A percentile compares a stretch with the other conserved stretches of the same genome.
Evolutionary conservation across 495 filamentous ascomycete genomes (phyloP).

Genomic region (Hapsidospora chrysogenum): DNA sequence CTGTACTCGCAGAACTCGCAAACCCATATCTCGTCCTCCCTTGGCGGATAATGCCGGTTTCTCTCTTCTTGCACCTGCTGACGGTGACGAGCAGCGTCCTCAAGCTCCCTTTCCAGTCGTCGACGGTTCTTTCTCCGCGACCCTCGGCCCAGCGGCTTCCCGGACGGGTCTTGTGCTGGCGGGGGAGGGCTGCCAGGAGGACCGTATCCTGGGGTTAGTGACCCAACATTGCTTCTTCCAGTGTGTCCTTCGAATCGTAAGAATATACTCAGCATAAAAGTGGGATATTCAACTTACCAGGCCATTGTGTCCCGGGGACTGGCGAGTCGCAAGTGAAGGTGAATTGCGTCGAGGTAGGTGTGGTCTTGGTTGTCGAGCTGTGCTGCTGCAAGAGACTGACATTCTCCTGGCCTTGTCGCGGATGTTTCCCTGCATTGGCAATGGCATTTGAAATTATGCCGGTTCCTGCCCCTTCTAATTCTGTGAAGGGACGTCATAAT

Average conservation of each 20-base stretch:
- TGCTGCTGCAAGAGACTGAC: slow-evolving; percentile 56
- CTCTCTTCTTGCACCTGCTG: slow-evolving; percentile 26
- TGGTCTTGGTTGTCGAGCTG: slow-evolving; percentile 30
- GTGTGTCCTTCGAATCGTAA: too few species aligned
- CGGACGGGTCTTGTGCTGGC: too few species aligned
- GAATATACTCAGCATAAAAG: too few species aligned
- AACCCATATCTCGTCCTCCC: slow-evolving; percentile 71
- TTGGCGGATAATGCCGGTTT: slow-evolving; percentile 62
- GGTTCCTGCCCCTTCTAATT: slow-evolving; percentile 31
- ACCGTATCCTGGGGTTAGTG: too few species aligned
- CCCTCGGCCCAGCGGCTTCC: too few species aligned
- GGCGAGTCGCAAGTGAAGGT: slow-evolving; percentile 72
- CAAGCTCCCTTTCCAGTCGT: slow-evolving; percentile 12
- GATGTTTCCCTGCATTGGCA: slow-evolving; percentile 63
- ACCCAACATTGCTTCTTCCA: too few species aligned
- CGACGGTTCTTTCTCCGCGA: slow-evolving; percentile 5
- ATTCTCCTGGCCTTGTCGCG: slow-evolving; percentile 49
- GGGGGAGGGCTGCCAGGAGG: too few species aligned
- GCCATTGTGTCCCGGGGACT: slow-evolving; percentile 30
- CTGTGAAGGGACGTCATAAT: slow-evolving; percentile 1
- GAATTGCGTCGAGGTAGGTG: slow-evolving; percentile 61
- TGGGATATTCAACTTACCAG: slow-evolving; percentile 16
- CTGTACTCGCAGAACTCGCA: slow-evolving; percentile 88
- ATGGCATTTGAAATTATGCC: slow-evolving; percentile 86
- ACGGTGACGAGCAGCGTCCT: slow-evolving; percentile 17